Conservation (phyloP, 2,329 filamentous ascomycete genomes). For the Colletotrichum noveboracense region DNA sequence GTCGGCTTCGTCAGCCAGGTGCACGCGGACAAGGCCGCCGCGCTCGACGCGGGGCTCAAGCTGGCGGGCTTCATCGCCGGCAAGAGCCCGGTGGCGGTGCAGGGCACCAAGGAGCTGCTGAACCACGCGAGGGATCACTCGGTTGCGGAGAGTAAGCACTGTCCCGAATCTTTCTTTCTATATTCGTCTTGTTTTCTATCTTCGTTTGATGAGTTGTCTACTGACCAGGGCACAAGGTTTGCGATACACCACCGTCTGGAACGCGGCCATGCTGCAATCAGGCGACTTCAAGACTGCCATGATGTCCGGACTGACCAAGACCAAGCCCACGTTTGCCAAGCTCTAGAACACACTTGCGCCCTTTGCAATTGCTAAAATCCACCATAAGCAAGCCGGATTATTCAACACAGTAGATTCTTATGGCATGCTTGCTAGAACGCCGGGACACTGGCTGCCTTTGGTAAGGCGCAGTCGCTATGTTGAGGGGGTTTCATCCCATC, state of each 20-base stretch:
- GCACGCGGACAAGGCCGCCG: slow-evolving; percentile 64
- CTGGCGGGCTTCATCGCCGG: slow-evolving; percentile 69
- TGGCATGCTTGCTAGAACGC: neutral
- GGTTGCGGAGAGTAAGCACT: slow-evolving; percentile 71
- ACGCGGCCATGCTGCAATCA: slow-evolving; percentile 81
- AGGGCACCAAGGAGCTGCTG: slow-evolving; percentile 86
- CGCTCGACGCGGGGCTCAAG: slow-evolving; percentile 66
- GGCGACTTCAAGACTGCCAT: slow-evolving; percentile 78
- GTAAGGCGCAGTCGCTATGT: neutral
- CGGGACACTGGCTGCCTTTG: neutral
- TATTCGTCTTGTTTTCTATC: neutral
- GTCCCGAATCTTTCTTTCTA: slow-evolving; percentile 25
- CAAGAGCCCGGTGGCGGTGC: slow-evolving; percentile 88
- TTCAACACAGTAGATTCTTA: neutral
- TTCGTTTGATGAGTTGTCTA: neutral
- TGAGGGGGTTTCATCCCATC: neutral
- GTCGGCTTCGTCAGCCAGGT: slow-evolving; percentile 75
- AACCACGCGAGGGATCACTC: slow-evolving; percentile 82
- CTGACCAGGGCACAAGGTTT: slow-evolving; percentile 54
- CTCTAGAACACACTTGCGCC: slow-evolving; percentile 50
- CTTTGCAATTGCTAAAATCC: neutral
- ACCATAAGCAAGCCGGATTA: neutral
- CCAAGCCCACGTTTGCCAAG: slow-evolving; percentile 84
- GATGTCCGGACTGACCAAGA: slow-evolving; percentile 78
- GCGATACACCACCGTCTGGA: slow-evolving; percentile 88